Percentiles rank a stretch among this genome's conserved stretches.
Conservation (phyloP, 176 grass and related monocot species). For the Avena atlantica region DNA sequence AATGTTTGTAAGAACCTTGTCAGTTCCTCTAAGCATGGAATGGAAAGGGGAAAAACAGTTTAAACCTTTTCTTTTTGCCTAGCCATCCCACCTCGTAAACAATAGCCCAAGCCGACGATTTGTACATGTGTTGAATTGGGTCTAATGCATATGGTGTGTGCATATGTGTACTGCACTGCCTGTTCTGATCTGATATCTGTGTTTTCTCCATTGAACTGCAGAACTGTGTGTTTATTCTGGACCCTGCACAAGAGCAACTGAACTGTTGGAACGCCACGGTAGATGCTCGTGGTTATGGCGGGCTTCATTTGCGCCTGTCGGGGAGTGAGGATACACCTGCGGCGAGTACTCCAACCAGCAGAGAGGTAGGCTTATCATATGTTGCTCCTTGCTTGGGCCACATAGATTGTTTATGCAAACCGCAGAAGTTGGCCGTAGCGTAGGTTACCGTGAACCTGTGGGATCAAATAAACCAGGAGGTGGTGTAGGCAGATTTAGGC, state of each 20-base stretch:
- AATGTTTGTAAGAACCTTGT: background rate
- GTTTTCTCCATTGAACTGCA: constrained; percentile 36
- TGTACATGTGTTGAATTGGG: background rate
- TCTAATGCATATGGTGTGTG: background rate
- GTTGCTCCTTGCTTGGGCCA: constrained; percentile 20
- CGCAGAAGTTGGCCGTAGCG: background rate
- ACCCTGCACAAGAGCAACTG: constrained; percentile 35
- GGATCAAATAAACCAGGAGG: background rate
- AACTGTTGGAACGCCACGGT: background rate
- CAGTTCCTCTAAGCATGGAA: background rate
- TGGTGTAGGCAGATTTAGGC: background rate
- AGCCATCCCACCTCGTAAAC: background rate
- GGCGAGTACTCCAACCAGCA: constrained; percentile 32
- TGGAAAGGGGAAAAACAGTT: background rate
- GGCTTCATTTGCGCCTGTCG: constrained; percentile 66
- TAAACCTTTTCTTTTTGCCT: background rate
- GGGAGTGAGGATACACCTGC: constrained; percentile 58
- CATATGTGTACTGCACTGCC: background rate
- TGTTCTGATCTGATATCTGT: constrained; percentile 7
- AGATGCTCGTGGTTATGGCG: constrained; percentile 34
- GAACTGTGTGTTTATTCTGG: constrained; percentile 37
- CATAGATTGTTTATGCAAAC: background rate
- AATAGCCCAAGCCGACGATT: background rate
- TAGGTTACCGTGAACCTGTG: background rate
- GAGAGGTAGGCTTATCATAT: constrained; percentile 57